These are phyloP conservation scores for Odontarrhena argentea DNA, from an alignment of 345 rosid species.

Conservation along the genomic window DNA sequence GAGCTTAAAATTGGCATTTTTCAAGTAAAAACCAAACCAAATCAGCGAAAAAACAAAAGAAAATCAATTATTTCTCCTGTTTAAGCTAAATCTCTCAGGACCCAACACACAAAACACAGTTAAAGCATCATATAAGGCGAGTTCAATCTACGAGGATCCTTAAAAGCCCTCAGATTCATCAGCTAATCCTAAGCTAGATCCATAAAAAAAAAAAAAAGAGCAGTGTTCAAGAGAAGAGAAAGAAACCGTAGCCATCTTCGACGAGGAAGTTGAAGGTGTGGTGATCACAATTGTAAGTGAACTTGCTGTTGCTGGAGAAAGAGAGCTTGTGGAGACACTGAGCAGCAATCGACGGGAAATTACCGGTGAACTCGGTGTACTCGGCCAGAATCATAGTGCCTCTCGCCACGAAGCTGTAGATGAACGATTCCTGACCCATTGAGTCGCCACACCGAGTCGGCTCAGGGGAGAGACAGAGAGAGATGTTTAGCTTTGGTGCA, in stretches of 20 bases:
- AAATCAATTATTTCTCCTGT: neutral
- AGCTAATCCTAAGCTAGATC: no score
- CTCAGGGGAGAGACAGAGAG: conserved; percentile 27
- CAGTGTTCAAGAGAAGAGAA: neutral
- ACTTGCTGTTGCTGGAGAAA: conserved; percentile 89
- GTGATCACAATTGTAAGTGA: conserved; percentile 96
- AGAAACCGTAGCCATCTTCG: conserved; percentile 83
- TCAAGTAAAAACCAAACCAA: conserved; percentile 11
- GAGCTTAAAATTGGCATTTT: neutral
- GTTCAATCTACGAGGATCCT: no score
- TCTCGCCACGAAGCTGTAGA: conserved; percentile 95
- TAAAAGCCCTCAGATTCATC: neutral
- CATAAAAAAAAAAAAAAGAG: no score
- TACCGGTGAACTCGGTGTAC: conserved; percentile 96
- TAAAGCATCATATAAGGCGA: neutral
- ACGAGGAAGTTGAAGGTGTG: conserved; percentile 96
- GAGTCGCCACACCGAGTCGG: conserved; percentile 31
- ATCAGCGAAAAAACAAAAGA: neutral
- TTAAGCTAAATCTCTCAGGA: neutral
- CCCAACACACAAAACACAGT: conserved; percentile 2
- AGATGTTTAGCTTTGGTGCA: conserved; percentile 38
- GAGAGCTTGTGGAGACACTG: conserved; percentile 92
- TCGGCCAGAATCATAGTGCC: conserved; percentile 92
- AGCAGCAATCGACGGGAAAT: conserved; percentile 94
- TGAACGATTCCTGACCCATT: conserved; percentile 90